A percentile compares a stretch with the other conserved stretches of the same genome.
phyloP scores from a whole-genome alignment of 768 basidiomycete genomes.

The Daedalea quercina region DNA sequence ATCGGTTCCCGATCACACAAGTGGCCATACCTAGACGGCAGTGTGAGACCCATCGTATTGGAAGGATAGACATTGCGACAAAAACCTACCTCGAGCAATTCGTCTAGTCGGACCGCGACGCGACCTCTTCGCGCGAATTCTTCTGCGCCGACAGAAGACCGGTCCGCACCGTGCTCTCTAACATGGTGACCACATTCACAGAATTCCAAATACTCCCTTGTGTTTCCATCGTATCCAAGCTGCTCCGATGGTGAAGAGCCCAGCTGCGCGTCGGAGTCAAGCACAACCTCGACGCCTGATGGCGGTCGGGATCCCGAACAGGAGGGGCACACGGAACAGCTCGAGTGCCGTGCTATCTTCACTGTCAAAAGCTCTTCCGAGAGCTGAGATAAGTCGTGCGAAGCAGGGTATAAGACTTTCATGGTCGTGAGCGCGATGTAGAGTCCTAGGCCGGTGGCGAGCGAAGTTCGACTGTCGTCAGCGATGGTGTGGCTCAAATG shows the following conservation, averaged over 20 bases:
- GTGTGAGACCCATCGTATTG: too few relatives aligned
- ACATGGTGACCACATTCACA: slow-evolving; percentile 71
- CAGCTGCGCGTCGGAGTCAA: slow-evolving; percentile 36
- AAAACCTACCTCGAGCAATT: slow-evolving; percentile 63
- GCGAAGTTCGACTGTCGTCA: neutral
- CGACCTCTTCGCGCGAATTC: slow-evolving; percentile 70
- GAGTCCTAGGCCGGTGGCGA: neutral
- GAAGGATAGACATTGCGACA: too few relatives aligned
- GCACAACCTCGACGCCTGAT: slow-evolving; percentile 47
- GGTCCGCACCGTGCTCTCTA: slow-evolving; percentile 60
- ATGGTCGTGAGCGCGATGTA: slow-evolving; percentile 24
- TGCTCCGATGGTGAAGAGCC: slow-evolving; percentile 46
- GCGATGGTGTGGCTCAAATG: too few relatives aligned
- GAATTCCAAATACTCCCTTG: slow-evolving; percentile 42
- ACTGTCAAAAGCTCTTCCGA: slow-evolving; percentile 46
- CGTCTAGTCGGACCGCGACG: slow-evolving; percentile 76
- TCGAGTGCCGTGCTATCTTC: slow-evolving; percentile 80
- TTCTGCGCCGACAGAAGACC: slow-evolving; percentile 43
- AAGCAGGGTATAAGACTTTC: slow-evolving; percentile 64
- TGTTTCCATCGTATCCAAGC: slow-evolving; percentile 54
- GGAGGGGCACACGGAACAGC: slow-evolving; percentile 56
- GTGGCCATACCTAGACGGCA: neutral
- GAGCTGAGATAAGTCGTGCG: slow-evolving; percentile 43
- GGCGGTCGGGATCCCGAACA: slow-evolving; percentile 72
- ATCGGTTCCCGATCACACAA: neutral